Evolutionary conservation across 78 protist species (phyloP).

Genomic region (Dictyostelium purpureum): DNA sequence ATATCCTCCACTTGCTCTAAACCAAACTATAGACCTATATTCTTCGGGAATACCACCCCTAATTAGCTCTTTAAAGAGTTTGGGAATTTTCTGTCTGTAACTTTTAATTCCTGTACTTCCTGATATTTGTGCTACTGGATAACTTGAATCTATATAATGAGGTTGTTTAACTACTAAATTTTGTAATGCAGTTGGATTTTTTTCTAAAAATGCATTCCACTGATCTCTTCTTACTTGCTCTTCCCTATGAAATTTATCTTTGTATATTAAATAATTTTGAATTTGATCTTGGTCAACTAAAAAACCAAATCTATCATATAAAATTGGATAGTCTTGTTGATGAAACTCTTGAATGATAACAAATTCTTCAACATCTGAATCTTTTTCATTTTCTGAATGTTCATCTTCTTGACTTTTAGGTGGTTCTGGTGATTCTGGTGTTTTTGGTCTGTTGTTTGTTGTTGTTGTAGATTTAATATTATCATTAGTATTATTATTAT

Average conservation of each 20-base stretch:
- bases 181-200: constrained; percentile 22
- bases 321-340: neutral
- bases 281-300: constrained; percentile 53
- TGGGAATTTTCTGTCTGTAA: constrained; percentile 30
- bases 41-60: constrained; percentile 56
- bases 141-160: neutral
- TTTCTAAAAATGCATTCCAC: constrained; percentile 44
- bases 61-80: constrained; percentile 35
- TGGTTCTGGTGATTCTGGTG: neutral
- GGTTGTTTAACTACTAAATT: neutral
- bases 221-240: constrained; percentile 4
- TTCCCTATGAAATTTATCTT: constrained; percentile 33
- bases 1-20: constrained; percentile 56
- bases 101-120: neutral
- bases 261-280: constrained; percentile 44
- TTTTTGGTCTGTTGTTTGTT: neutral
- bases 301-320: constrained; percentile 68
- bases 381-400: neutral
- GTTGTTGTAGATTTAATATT: neutral
- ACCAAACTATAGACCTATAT: constrained; percentile 48
- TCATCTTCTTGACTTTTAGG: neutral
- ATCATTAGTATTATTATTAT: neutral
- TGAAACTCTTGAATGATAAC: neutral
- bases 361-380: constrained; percentile 13
- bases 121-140: neutral